These are phyloP conservation scores for Kockovaella imperatae DNA, from an alignment of 768 basidiomycete species.

Conservation along the genomic window DNA sequence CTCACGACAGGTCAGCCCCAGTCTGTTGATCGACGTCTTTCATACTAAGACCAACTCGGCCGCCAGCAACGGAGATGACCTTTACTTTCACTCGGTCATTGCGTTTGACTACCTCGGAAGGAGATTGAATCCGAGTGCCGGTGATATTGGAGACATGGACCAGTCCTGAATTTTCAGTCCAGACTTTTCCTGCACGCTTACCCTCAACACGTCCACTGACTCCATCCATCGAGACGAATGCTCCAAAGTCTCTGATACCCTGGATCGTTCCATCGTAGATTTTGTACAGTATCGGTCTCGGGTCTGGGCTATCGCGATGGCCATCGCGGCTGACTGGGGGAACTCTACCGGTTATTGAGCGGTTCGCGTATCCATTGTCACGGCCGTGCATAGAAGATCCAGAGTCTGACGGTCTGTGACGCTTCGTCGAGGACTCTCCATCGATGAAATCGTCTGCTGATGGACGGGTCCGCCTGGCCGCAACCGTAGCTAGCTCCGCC, in stretches of 20 bases:
- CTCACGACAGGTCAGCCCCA: slow-evolving; percentile 71
- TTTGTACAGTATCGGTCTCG: slow-evolving; percentile 82
- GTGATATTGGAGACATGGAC: slow-evolving; percentile 93
- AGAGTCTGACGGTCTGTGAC: slow-evolving; percentile 52
- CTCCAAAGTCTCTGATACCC: slow-evolving; percentile 88
- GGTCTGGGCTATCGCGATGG: slow-evolving; percentile 53
- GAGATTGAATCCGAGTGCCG: slow-evolving; percentile 68
- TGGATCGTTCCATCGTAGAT: slow-evolving; percentile 83
- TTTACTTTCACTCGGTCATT: slow-evolving; percentile 88
- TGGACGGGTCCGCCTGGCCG: slow-evolving; percentile 55
- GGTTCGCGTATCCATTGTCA: slow-evolving; percentile 42
- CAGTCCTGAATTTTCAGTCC: slow-evolving; percentile 58
- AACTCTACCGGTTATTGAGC: too few relatives aligned
- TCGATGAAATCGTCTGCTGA: slow-evolving; percentile 43
- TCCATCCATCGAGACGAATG: slow-evolving; percentile 85
- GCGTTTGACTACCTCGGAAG: slow-evolving; percentile 74
- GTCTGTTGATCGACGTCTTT: slow-evolving; percentile 91
- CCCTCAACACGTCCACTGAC: slow-evolving; percentile 80
- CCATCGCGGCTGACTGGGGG: background rate
- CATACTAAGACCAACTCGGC: slow-evolving; percentile 80
- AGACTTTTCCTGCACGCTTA: slow-evolving; percentile 38
- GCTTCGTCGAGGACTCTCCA: slow-evolving; percentile 51
- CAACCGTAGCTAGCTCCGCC: slow-evolving; percentile 60
- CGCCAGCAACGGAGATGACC: slow-evolving; percentile 85
- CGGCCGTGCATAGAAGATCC: slow-evolving; percentile 27